Evolutionary conservation across 1,284 basidiomycete species (phyloP).

Genomic region (Apiotrichum gracile): DNA sequence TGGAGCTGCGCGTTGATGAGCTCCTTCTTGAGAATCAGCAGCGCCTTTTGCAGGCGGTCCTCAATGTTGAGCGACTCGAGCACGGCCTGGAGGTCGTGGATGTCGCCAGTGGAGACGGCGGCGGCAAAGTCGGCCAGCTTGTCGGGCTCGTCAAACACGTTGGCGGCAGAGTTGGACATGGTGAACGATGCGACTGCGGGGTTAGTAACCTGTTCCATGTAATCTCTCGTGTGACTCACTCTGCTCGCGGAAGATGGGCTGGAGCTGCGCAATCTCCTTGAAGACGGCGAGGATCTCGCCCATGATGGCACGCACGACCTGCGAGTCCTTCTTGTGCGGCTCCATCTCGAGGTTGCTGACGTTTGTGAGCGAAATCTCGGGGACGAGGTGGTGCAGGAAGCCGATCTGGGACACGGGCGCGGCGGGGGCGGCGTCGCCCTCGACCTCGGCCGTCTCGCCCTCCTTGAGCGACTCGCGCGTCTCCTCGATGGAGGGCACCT

Average conservation of each 20-base stretch:
- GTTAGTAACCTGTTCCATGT: neutral
- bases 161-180: constrained; percentile 90
- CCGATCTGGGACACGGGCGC: constrained; percentile 47
- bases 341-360: constrained; percentile 76
- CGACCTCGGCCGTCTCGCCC: neutral
- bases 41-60: constrained; percentile 82
- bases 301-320: constrained; percentile 92
- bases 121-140: constrained; percentile 98
- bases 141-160: constrained; percentile 97
- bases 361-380: constrained; percentile 83
- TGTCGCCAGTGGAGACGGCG: constrained; percentile 87
- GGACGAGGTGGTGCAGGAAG: constrained; percentile 71
- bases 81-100: constrained; percentile 87
- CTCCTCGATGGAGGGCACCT: constrained; percentile 51
- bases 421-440: neutral
- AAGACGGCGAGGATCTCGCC: constrained; percentile 95
- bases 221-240: constrained; percentile 42
- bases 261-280: constrained; percentile 97
- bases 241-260: constrained; percentile 96
- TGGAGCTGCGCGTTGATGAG: constrained; percentile 95
- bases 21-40: constrained; percentile 95
- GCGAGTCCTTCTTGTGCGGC: constrained; percentile 86
- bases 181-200: constrained; percentile 61
- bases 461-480: constrained; percentile 41
- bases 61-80: constrained; percentile 81